Evolutionary conservation across 148 eudicot species (phyloP).

Genomic region (Nepenthes mirabilis): DNA sequence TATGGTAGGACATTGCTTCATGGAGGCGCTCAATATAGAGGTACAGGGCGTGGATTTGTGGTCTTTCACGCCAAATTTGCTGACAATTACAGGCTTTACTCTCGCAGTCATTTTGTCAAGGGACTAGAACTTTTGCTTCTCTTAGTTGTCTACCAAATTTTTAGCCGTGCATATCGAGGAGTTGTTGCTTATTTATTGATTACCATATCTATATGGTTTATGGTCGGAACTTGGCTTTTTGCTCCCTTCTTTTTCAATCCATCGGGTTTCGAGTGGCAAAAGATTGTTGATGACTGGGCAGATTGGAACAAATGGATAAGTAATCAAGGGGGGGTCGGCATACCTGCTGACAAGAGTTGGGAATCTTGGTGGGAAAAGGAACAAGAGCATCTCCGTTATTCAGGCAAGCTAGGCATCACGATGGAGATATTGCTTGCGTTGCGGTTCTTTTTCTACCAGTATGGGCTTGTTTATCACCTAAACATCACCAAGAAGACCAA

Average conservation of each 20-base stretch:
- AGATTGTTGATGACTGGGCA: slow-evolving; percentile 64
- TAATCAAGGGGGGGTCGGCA: slow-evolving; percentile 63
- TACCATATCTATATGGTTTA: slow-evolving; percentile 51
- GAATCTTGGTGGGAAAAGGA: slow-evolving; percentile 83
- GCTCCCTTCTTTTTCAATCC: slow-evolving; percentile 76
- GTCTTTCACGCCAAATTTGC: slow-evolving; percentile 70
- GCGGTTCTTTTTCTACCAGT: slow-evolving; percentile 59
- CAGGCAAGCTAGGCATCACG: slow-evolving; percentile 42
- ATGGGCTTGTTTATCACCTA: slow-evolving; percentile 59
- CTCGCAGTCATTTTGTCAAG: slow-evolving; percentile 67
- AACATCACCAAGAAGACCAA: slow-evolving; percentile 19
- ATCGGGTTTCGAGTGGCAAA: slow-evolving; percentile 74
- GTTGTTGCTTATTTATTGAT: slow-evolving; percentile 38
- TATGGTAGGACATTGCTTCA: slow-evolving; percentile 66
- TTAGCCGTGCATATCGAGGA: slow-evolving; percentile 32
- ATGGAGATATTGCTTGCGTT: slow-evolving; percentile 44
- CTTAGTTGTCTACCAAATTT: slow-evolving; percentile 46
- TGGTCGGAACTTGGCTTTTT: slow-evolving; percentile 67
- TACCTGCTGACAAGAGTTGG: slow-evolving; percentile 60
- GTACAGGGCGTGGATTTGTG: slow-evolving; percentile 73
- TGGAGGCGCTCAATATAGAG: slow-evolving; percentile 70
- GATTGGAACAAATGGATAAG: slow-evolving; percentile 74
- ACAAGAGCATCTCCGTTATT: slow-evolving; percentile 44
- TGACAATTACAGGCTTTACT: slow-evolving; percentile 56
- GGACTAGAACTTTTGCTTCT: slow-evolving; percentile 59